A percentile compares a stretch with the other conserved stretches of the same genome.
Conservation (phyloP, 768 basidiomycete genomes). For the Boletus fagicola region DNA sequence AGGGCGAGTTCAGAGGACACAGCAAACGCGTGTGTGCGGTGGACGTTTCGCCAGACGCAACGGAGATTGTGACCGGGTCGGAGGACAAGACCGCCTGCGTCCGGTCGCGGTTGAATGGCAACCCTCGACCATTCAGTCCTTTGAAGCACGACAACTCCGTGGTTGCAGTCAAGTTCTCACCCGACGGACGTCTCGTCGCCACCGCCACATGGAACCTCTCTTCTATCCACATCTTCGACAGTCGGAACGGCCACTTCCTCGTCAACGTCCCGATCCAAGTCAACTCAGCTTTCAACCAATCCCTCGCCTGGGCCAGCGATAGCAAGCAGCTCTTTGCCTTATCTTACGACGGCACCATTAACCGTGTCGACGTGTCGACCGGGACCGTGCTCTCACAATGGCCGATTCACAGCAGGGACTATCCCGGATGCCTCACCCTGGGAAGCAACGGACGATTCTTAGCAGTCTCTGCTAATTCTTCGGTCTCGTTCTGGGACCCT, state of each 20-base stretch:
- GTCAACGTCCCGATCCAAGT: background rate
- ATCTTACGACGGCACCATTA: background rate
- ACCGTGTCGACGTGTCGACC: background rate
- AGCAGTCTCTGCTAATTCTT: conserved; percentile 4
- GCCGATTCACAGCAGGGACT: background rate
- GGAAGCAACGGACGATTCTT: background rate
- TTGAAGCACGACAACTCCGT: background rate
- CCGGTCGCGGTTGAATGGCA: background rate
- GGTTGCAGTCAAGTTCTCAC: conserved; percentile 1
- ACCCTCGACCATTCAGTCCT: background rate
- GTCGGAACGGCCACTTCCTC: background rate
- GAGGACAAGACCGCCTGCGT: background rate
- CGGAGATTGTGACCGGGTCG: background rate
- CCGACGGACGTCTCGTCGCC: background rate
- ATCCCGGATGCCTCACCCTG: background rate
- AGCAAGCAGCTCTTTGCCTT: background rate
- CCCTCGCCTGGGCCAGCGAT: conserved; percentile 1
- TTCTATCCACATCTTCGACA: background rate
- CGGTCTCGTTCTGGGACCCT: conserved; percentile 12
- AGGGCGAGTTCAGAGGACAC: background rate
- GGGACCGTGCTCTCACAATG: background rate
- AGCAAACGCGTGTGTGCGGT: background rate
- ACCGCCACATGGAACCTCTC: background rate
- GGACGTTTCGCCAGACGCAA: background rate
- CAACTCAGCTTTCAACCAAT: background rate